A percentile compares a stretch with the other conserved stretches of the same genome.
These are phyloP conservation scores for Xylaria sp. DNA, from an alignment of 2,329 filamentous ascomycete species.

Conservation along the genomic window DNA sequence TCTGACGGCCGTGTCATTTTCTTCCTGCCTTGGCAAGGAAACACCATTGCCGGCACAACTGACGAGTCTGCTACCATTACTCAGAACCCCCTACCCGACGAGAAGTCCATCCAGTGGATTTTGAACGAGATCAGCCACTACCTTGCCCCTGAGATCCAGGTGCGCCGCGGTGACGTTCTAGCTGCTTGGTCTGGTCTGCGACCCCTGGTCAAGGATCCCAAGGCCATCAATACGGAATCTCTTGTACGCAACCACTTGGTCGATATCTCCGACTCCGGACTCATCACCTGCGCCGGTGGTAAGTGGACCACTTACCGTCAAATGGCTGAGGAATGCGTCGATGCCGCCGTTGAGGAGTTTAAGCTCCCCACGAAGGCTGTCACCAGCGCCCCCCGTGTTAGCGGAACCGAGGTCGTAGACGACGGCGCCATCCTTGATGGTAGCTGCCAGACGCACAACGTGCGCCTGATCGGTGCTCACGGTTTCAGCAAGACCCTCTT, in stretches of 20 bases:
- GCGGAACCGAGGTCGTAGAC: constrained; percentile 63
- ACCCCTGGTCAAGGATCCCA: constrained; percentile 79
- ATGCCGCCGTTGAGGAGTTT: constrained; percentile 69
- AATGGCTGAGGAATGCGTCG: constrained; percentile 87
- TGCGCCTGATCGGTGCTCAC: constrained; percentile 76
- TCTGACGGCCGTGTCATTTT: constrained; percentile 88
- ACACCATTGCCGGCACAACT: constrained; percentile 85
- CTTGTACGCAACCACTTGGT: constrained; percentile 83
- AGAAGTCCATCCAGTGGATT: constrained; percentile 86
- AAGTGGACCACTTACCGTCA: constrained; percentile 94
- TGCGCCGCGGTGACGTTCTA: constrained; percentile 79
- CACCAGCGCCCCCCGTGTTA: constrained; percentile 58
- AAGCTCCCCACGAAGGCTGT: constrained; percentile 54
- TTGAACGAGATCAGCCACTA: constrained; percentile 77
- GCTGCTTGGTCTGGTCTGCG: constrained; percentile 87
- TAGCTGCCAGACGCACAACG: constrained; percentile 75
- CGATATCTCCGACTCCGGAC: constrained; percentile 70
- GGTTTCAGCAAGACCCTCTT: constrained; percentile 85
- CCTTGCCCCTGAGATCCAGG: constrained; percentile 76
- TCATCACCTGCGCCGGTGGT: constrained; percentile 79
- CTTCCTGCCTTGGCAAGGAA: constrained; percentile 90
- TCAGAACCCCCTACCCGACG: constrained; percentile 68
- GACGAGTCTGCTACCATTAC: constrained; percentile 71
- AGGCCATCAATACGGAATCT: constrained; percentile 78
- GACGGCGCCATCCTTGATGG: constrained; percentile 62